phyloP scores from a whole-genome alignment of 768 basidiomycete genomes.

The Lyophyllum atratum region DNA sequence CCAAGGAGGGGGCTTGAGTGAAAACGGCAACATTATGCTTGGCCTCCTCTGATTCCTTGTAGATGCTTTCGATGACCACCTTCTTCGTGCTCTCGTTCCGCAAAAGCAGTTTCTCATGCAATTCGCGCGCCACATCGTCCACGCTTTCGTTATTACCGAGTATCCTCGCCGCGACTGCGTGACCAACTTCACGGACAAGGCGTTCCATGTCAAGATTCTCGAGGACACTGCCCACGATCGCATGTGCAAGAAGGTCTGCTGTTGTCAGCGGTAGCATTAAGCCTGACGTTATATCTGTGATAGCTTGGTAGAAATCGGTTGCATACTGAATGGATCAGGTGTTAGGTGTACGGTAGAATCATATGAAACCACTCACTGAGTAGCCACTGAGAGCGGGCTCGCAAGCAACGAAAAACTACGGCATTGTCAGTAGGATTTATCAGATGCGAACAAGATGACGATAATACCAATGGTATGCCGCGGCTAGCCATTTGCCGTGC shows the following conservation, averaged over 20 bases:
- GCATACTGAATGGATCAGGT: conserved; percentile 57
- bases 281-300: conserved; percentile 91
- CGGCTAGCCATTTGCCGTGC: conserved; percentile 87
- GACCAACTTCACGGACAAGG: conserved; percentile 91
- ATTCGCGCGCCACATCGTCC: conserved; percentile 92
- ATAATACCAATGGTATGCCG: conserved; percentile 82
- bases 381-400: conserved; percentile 95
- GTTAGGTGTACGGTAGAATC: conserved; percentile 1
- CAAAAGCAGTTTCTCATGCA: conserved; percentile 88
- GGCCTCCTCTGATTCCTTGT: conserved; percentile 87
- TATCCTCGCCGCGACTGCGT: conserved; percentile 90
- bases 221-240: conserved; percentile 94
- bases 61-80: conserved; percentile 94
- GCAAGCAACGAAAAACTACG: conserved; percentile 97
- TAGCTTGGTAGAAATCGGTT: conserved; percentile 92
- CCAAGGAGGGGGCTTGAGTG: conserved; percentile 66
- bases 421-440: conserved; percentile 11
- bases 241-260: conserved; percentile 91
- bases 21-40: conserved; percentile 89
- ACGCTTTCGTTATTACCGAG: conserved; percentile 93
- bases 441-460: conserved; percentile 1
- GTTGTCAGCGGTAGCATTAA: conserved; percentile 96
- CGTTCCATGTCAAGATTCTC: conserved; percentile 99
- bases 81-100: conserved; percentile 97
- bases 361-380: conserved; percentile 52